A percentile compares a stretch with the other conserved stretches of the same genome.
Evolutionary conservation across 73 alveolate genomes (phyloP).

Genomic region (Symbiodinium natans): DNA sequence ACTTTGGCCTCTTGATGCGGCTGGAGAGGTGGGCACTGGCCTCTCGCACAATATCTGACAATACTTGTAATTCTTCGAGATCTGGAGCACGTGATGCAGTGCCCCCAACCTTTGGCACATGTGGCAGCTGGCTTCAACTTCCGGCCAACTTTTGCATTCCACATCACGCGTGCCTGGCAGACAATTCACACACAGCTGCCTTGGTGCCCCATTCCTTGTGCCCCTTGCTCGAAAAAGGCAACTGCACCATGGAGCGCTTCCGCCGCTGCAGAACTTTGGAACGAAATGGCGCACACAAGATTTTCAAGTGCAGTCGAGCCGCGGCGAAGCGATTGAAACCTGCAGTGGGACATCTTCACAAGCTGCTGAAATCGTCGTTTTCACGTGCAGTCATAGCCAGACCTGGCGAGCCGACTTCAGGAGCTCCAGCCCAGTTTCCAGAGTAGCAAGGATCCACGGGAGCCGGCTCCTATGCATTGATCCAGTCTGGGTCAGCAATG

Average conservation of each 20-base stretch:
- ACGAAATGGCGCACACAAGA: background rate
- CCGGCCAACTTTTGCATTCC: slow-evolving; percentile 53
- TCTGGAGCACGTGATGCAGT: too few relatives aligned
- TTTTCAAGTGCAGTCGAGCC: background rate
- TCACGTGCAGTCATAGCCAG: background rate
- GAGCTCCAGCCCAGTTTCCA: slow-evolving; percentile 38
- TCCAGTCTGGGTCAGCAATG: too few relatives aligned
- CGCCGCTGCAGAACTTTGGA: background rate
- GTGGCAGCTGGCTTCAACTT: background rate
- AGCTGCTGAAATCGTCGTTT: too few relatives aligned
- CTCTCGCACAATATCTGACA: too few relatives aligned
- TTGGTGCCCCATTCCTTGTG: too few relatives aligned
- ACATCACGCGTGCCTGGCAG: slow-evolving; percentile 34
- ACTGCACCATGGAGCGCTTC: too few relatives aligned
- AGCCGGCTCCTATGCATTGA: slow-evolving; percentile 30
- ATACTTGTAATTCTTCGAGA: too few relatives aligned
- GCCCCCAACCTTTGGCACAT: background rate
- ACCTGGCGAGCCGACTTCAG: slow-evolving; percentile 35
- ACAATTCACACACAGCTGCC: too few relatives aligned
- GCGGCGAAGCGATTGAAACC: slow-evolving; percentile 65
- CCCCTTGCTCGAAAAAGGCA: too few relatives aligned
- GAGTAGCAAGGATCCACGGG: slow-evolving; percentile 11
- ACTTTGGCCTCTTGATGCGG: slow-evolving; percentile 61
- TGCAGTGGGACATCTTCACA: background rate
- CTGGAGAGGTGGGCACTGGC: slow-evolving; percentile 64